These are phyloP conservation scores for Suillus paluster DNA, from an alignment of 768 basidiomycete species.

Conservation along the genomic window DNA sequence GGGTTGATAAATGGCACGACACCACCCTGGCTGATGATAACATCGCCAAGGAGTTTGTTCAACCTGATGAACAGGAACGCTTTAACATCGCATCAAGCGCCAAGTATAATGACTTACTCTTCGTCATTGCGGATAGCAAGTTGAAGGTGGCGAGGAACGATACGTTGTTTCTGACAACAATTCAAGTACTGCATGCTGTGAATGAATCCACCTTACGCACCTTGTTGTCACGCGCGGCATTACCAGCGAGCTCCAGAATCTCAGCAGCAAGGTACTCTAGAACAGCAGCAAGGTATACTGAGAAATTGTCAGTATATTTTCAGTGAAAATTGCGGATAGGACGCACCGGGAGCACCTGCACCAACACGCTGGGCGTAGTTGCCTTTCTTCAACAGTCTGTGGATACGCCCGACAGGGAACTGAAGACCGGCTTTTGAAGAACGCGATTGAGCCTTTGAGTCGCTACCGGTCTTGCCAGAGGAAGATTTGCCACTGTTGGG, in stretches of 20 bases:
- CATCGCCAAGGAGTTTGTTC: slow-evolving; percentile 60
- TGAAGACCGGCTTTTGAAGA: slow-evolving; percentile 67
- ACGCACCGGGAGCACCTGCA: slow-evolving; percentile 67
- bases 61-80: slow-evolving; percentile 39
- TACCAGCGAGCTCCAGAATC: slow-evolving; percentile 84
- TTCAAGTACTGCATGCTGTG: neutral
- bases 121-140: slow-evolving; percentile 80
- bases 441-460: slow-evolving; percentile 65
- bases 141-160: slow-evolving; percentile 79
- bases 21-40: slow-evolving; percentile 80
- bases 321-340: neutral
- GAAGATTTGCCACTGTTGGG: slow-evolving; percentile 47
- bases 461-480: slow-evolving; percentile 52
- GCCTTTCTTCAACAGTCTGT: slow-evolving; percentile 73
- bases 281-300: slow-evolving; percentile 84
- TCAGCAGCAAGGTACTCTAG: slow-evolving; percentile 89
- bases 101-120: slow-evolving; percentile 46
- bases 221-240: slow-evolving; percentile 78
- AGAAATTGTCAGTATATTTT: slow-evolving; percentile 1
- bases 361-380: slow-evolving; percentile 76
- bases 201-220: slow-evolving; percentile 12
- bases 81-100: neutral
- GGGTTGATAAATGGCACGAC: slow-evolving; percentile 70
- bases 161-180: slow-evolving; percentile 61
- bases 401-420: slow-evolving; percentile 86